phyloP scores from a whole-genome alignment of 2,329 filamentous ascomycete genomes.

The Capronia americana region DNA sequence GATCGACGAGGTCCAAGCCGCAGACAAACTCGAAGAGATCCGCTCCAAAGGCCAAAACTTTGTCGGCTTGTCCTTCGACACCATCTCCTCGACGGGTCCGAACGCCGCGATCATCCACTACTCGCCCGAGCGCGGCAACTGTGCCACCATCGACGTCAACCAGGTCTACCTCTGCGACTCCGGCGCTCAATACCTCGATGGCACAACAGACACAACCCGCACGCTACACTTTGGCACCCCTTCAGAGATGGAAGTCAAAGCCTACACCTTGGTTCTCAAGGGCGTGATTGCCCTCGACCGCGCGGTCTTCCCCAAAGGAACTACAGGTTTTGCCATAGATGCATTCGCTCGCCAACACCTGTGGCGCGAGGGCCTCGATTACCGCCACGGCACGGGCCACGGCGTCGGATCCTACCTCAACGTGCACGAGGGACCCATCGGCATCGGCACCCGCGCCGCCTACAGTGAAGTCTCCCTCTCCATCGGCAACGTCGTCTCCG shows the following conservation, averaged over 20 bases:
- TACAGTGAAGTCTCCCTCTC: constrained; percentile 89
- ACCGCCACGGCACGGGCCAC: constrained; percentile 94
- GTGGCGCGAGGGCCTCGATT: constrained; percentile 93
- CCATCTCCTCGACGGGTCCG: constrained; percentile 91
- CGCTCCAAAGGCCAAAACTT: constrained; percentile 71
- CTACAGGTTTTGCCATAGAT: constrained; percentile 90
- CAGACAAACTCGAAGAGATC: constrained; percentile 80
- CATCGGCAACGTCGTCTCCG: constrained; percentile 92
- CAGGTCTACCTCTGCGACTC: constrained; percentile 95
- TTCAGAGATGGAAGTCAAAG: constrained; percentile 79
- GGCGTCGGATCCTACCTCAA: constrained; percentile 95
- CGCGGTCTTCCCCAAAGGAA: constrained; percentile 91
- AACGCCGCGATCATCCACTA: constrained; percentile 98
- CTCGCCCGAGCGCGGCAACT: constrained; percentile 81
- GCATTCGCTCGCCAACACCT: constrained; percentile 86
- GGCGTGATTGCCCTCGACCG: constrained; percentile 88
- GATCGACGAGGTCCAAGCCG: constrained; percentile 88
- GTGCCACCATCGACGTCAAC: constrained; percentile 80
- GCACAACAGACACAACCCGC: constrained; percentile 93
- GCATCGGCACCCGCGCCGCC: constrained; percentile 88
- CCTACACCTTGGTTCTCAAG: constrained; percentile 93
- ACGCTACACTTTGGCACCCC: constrained; percentile 91
- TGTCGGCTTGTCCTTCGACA: constrained; percentile 90
- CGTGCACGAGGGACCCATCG: constrained; percentile 96
- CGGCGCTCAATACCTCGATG: constrained; percentile 93